phyloP scores from a whole-genome alignment of 352 stramenopile species.

The Phytophthora citricola region DNA sequence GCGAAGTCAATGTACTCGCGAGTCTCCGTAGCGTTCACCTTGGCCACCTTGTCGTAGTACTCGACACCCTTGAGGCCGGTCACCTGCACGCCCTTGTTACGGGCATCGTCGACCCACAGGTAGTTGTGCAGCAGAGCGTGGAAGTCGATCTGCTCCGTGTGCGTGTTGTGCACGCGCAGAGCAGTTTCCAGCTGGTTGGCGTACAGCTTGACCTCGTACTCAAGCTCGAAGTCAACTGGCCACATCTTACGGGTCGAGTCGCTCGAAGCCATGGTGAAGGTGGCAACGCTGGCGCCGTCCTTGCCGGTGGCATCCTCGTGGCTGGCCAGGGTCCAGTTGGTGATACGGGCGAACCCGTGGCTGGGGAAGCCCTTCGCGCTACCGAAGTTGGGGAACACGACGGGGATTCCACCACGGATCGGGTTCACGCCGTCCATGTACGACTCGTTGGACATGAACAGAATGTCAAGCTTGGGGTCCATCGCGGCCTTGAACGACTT shows the following conservation, averaged over 20 bases:
- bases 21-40: conserved; percentile 59
- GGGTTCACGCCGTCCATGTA: conserved; percentile 86
- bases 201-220: conserved; percentile 75
- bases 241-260: conserved; percentile 43
- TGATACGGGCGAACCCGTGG: conserved; percentile 89
- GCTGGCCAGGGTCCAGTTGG: conserved; percentile 45
- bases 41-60: conserved; percentile 90
- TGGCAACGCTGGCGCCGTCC: conserved; percentile 27
- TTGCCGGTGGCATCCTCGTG: conserved; percentile 15
- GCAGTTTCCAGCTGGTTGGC: conserved; percentile 65
- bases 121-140: conserved; percentile 96
- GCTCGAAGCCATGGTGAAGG: conserved; percentile 39
- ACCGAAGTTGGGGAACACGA: conserved; percentile 94
- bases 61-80: conserved; percentile 84
- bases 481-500: conserved; percentile 59
- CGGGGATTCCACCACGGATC: conserved; percentile 90
- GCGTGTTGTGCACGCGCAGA: conserved; percentile 89
- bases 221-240: conserved; percentile 63
- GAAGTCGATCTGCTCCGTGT: conserved; percentile 82
- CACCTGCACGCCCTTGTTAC: conserved; percentile 62
- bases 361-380: conserved; percentile 54
- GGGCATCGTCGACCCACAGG: conserved; percentile 83
- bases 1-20: conserved; percentile 66
- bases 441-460: conserved; percentile 88
- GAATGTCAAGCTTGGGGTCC: conserved; percentile 53